A percentile compares a stretch with the other conserved stretches of the same genome.
Conservation (phyloP, 2,329 filamentous ascomycete species). For the Pestalotiopsis sp. region DNA sequence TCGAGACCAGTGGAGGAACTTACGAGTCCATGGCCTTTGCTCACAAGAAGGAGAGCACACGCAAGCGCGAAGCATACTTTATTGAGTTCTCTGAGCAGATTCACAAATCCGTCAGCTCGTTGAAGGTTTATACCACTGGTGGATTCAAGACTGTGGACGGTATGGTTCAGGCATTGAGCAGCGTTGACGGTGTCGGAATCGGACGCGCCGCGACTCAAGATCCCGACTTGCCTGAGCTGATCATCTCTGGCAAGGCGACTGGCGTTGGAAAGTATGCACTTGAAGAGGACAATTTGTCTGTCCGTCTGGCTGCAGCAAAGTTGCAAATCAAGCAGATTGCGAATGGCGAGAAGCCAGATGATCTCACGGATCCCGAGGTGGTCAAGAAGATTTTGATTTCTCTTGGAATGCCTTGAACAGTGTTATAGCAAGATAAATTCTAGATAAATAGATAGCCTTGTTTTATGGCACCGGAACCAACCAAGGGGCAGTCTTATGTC, state of each 20-base stretch:
- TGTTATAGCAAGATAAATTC: not conserved
- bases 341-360: slow-evolving; percentile 27
- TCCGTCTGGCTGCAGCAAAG: slow-evolving; percentile 44
- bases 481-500: no score
- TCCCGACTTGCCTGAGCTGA: slow-evolving; percentile 41
- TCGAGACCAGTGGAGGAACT: slow-evolving; percentile 62
- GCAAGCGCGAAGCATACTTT: slow-evolving; percentile 59
- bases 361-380: slow-evolving; percentile 43
- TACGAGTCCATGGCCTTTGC: slow-evolving; percentile 55
- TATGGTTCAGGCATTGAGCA: slow-evolving; percentile 55
- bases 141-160: slow-evolving; percentile 55
- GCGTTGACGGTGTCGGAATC: slow-evolving; percentile 59
- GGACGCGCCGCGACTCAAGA: slow-evolving; percentile 56
- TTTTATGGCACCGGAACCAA: no score
- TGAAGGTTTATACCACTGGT: slow-evolving; percentile 55
- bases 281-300: slow-evolving; percentile 50
- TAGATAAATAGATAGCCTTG: not conserved
- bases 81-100: slow-evolving; percentile 57
- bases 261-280: slow-evolving; percentile 48
- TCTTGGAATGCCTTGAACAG: not conserved
- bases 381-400: slow-evolving; percentile 6
- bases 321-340: slow-evolving; percentile 45
- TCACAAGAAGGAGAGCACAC: slow-evolving; percentile 55
- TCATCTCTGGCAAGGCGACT: slow-evolving; percentile 47
- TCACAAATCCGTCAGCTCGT: slow-evolving; percentile 46